phyloP scores from a whole-genome alignment of 805 yeast species.

The Barnettozyma vustinii region DNA sequence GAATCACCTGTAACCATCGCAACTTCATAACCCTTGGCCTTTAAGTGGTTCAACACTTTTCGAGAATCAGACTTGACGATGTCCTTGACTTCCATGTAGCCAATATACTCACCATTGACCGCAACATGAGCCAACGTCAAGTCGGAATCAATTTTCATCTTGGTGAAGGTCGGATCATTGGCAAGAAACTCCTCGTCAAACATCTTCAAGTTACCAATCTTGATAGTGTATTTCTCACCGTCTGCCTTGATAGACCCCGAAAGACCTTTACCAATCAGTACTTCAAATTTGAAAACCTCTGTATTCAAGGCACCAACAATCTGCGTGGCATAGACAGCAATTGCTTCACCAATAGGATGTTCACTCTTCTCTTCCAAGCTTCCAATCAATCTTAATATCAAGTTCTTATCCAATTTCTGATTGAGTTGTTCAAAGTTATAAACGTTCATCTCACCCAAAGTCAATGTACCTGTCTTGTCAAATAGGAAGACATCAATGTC shows the following conservation, averaged over 20 bases:
- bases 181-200: slow-evolving; percentile 14
- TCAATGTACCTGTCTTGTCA: slow-evolving; percentile 95
- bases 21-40: slow-evolving; percentile 47
- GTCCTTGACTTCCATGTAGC: slow-evolving; percentile 66
- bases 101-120: slow-evolving; percentile 53
- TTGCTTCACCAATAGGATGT: slow-evolving; percentile 83
- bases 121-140: slow-evolving; percentile 52
- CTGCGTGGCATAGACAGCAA: slow-evolving; percentile 36
- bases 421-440: slow-evolving; percentile 17
- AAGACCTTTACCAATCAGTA: slow-evolving; percentile 35
- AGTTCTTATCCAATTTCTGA: slow-evolving; percentile 6
- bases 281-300: slow-evolving; percentile 24
- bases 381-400: slow-evolving; percentile 47
- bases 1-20: slow-evolving; percentile 93
- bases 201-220: slow-evolving; percentile 45
- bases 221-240: slow-evolving; percentile 29
- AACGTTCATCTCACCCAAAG: slow-evolving; percentile 72
- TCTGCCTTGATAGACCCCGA: slow-evolving; percentile 19
- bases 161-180: slow-evolving; percentile 10
- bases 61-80: slow-evolving; percentile 59
- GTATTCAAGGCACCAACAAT: slow-evolving; percentile 5
- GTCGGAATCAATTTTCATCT: slow-evolving; percentile 25
- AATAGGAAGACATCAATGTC: slow-evolving; percentile 64
- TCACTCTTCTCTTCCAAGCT: slow-evolving; percentile 66
- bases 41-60: slow-evolving; percentile 52